These are phyloP conservation scores for Sphaerulina vaccinii DNA, from an alignment of 2,329 filamentous ascomycete species.

Conservation along the genomic window DNA sequence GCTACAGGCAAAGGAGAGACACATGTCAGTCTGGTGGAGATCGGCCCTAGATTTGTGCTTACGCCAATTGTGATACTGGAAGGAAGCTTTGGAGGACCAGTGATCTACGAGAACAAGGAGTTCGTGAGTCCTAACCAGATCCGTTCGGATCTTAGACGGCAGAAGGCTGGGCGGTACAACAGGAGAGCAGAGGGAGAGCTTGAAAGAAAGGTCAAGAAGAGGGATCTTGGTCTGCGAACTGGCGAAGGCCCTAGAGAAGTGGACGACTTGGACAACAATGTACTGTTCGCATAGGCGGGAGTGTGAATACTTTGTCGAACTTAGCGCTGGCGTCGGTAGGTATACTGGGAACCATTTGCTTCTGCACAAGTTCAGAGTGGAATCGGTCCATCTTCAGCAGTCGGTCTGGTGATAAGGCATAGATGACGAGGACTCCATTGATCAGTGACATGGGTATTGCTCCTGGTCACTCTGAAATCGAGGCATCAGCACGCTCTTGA, in stretches of 20 bases:
- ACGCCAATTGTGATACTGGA: constrained; percentile 95
- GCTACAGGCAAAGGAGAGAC: constrained; percentile 55
- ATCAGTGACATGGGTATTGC: too few species aligned
- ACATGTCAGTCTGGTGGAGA: constrained; percentile 82
- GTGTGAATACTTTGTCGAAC: neutral
- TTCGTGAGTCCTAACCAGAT: constrained; percentile 95
- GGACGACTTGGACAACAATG: constrained; percentile 72
- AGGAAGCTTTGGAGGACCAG: constrained; percentile 89
- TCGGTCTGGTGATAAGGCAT: too few species aligned
- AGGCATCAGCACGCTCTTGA: too few species aligned
- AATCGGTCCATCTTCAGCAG: too few species aligned
- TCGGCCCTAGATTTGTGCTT: constrained; percentile 87
- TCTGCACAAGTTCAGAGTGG: too few species aligned
- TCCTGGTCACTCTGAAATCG: too few species aligned
- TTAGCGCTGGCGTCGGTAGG: neutral
- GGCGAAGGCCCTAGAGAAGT: constrained; percentile 62
- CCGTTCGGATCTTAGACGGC: constrained; percentile 72
- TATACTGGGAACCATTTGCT: neutral
- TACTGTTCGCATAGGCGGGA: constrained; percentile 75
- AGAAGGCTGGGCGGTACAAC: constrained; percentile 76
- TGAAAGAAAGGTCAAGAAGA: constrained; percentile 71
- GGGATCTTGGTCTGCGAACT: constrained; percentile 71
- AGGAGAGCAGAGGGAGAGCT: constrained; percentile 70
- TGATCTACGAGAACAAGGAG: constrained; percentile 97
- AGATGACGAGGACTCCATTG: too few species aligned